A percentile compares a stretch with the other conserved stretches of the same genome.
These are phyloP conservation scores for Puccinia hordei DNA, from an alignment of 1,284 basidiomycete genomes.

Conservation along the genomic window DNA sequence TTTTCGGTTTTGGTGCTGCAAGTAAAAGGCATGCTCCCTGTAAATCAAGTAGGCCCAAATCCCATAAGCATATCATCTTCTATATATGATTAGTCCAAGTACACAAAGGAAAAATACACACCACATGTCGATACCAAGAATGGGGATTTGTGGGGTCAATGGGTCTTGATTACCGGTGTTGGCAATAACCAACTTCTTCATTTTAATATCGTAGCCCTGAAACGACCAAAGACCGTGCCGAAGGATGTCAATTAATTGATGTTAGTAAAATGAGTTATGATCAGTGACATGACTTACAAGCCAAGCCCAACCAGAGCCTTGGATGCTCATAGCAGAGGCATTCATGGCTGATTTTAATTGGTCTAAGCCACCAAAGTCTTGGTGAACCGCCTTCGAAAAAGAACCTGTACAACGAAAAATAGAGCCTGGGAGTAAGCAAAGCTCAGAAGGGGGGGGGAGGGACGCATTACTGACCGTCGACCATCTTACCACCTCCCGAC, in stretches of 20 bases:
- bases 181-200: slow-evolving; percentile 77
- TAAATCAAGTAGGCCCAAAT: not conserved
- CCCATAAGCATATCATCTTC: not conserved
- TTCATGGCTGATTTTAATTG: slow-evolving; percentile 77
- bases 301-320: slow-evolving; percentile 99
- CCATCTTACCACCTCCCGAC: slow-evolving; percentile 67
- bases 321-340: slow-evolving; percentile 83
- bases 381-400: slow-evolving; percentile 77
- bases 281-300: slow-evolving; percentile 60
- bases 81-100: not conserved
- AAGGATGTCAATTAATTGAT: not conserved
- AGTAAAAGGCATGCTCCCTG: slow-evolving; percentile 49
- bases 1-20: slow-evolving; percentile 46
- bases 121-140: slow-evolving; percentile 97
- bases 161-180: slow-evolving; percentile 98
- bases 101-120: slow-evolving; percentile 63
- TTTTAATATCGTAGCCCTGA: slow-evolving; percentile 70
- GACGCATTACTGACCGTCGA: slow-evolving; percentile 57
- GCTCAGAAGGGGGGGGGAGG: not conserved
- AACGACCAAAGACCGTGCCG: not conserved
- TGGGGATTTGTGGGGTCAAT: slow-evolving; percentile 77
- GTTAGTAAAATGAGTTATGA: not conserved
- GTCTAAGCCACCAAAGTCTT: slow-evolving; percentile 82
- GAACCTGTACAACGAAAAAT: slow-evolving; percentile 62
- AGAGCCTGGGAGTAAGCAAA: not conserved